Evolutionary conservation across 768 basidiomycete species (phyloP).

Genomic region (Suillus hirtellus): DNA sequence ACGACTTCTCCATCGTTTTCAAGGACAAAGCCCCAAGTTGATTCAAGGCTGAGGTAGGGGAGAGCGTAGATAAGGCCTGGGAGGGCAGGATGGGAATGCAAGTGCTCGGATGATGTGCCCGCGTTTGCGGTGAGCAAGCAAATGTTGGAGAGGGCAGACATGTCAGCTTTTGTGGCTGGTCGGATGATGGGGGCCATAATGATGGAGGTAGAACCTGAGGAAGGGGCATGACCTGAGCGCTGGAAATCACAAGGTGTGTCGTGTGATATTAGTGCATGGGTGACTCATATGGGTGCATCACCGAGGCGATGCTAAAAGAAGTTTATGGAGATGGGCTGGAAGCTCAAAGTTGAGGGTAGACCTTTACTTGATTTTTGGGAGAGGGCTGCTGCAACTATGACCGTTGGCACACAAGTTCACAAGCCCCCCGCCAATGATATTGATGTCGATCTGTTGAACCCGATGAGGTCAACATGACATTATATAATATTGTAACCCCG

Average conservation of each 20-base stretch:
- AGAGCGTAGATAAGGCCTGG: constrained; percentile 74
- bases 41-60: constrained; percentile 65
- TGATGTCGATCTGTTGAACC: not conserved
- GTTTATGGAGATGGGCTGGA: not conserved
- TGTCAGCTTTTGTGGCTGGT: constrained; percentile 53
- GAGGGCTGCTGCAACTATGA: constrained; percentile 81
- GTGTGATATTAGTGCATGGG: not conserved
- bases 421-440: not conserved
- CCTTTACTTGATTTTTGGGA: constrained; percentile 85
- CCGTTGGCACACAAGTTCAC: constrained; percentile 71
- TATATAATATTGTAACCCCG: constrained; percentile 7
- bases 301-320: too few relatives aligned
- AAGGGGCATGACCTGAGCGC: not conserved
- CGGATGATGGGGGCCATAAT: constrained; percentile 51
- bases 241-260: not conserved
- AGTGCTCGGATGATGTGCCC: constrained; percentile 60
- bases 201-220: not conserved
- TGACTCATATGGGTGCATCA: not conserved
- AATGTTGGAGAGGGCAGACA: constrained; percentile 60
- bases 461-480: too few relatives aligned
- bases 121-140: constrained; percentile 76
- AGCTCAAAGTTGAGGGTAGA: constrained; percentile 32
- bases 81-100: constrained; percentile 64
- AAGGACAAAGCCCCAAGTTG: constrained; percentile 74
- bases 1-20: constrained; percentile 57